Evolutionary conservation across 345 rosid genomes (phyloP), one percentile per base, ranked within the genome.

Genomic region (Heritiera littoralis): DNA sequence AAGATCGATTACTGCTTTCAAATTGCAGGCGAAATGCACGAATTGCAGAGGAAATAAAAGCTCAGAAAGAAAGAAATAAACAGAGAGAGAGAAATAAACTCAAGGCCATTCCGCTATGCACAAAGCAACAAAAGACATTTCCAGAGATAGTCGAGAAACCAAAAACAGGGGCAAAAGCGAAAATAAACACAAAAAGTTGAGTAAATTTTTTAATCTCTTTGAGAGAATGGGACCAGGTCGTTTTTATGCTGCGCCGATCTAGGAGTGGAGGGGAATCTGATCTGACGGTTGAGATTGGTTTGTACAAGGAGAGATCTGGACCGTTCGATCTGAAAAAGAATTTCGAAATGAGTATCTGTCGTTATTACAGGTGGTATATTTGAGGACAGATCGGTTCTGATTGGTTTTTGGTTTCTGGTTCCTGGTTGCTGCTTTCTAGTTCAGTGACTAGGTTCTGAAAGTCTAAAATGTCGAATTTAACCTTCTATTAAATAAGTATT

Each of bases 31-130:
- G 72, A 55, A 85, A 43, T 80, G 87, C 84, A 85, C 75, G 77
- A 85, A 77, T 49, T 76, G 81, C 72, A 60, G 67, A 63, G 79
- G 78, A 78, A 66, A 69, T 10, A 74, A 78, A n/a, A 77, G 79
- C 28, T 74, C 80, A 79, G 45, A 52, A 46, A 70, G 41, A 70
- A 35, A 35, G 38, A 35, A 35, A 0, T 3, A 35, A 3, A 35
- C 1, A 35, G 38, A 35, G 38, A 35, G 38, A 35, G 38, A 35
- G 38, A 18, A 23, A 51, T 30, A 30, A 73, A 35, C 40, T 85
- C 80, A 90, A 83, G 93, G 88, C 38, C 88, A 89, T 81, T 89
- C 92, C 93, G 88, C 87, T 83, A 85, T 86, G 75, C 89, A 83
- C 84, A 84, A 89, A 85, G 84, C 92, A 89, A 87, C 85, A 78